Conservation (phyloP, 345 rosid genomes). For the Arabidopsis thaliana region TAIR10.1 NC_003074.8:21431501-21432000, state of each 20-base stretch:
- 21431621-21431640: conserved; percentile 92
- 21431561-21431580: conserved; percentile 83
- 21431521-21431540: conserved; percentile 89
- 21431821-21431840: conserved; percentile 99
- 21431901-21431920: conserved; percentile 84
- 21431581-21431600: conserved; percentile 96
- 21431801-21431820: conserved; percentile 94
- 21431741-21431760: conserved; percentile 94
- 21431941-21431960: conserved; percentile 81
- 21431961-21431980: conserved; percentile 88
- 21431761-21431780: conserved; percentile 81
- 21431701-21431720: conserved; percentile 82
- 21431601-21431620: conserved; percentile 96
- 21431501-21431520: conserved; percentile 72
- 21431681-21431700: conserved; percentile 79
- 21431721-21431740: conserved; percentile 94
- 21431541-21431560: conserved; percentile 92
- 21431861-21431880: conserved; percentile 91
- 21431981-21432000: conserved; percentile 87
- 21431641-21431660: conserved; percentile 84
- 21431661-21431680: conserved; percentile 94
- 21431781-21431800: conserved; percentile 82
- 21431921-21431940: conserved; percentile 90
- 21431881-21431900: conserved; percentile 85
- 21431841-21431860: conserved; percentile 96